Evolutionary conservation across 768 basidiomycete species (phyloP).

Genomic region (Mrakia blollopis): DNA sequence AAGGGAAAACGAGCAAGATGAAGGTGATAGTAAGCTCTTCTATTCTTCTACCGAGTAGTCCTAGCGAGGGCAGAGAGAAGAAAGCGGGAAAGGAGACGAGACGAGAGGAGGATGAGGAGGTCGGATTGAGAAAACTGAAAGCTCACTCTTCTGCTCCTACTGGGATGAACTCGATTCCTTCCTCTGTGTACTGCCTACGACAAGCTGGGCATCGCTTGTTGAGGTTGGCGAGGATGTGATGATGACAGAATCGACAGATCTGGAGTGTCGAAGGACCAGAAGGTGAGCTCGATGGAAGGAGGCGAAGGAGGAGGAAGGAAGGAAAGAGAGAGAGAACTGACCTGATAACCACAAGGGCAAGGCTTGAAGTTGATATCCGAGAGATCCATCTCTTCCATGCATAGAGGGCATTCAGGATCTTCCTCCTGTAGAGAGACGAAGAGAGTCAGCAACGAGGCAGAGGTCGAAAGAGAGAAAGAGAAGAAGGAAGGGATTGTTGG

Average conservation of each 20-base stretch:
- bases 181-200: constrained; percentile 84
- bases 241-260: constrained; percentile 99
- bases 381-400: constrained; percentile 97
- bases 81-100: constrained; percentile 27
- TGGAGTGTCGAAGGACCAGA: constrained; percentile 42
- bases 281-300: background rate
- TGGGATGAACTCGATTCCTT: constrained; percentile 89
- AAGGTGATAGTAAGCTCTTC: background rate
- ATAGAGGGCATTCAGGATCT: constrained; percentile 85
- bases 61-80: constrained; percentile 11
- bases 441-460: background rate
- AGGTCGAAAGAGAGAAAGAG: background rate
- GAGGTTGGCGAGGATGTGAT: constrained; percentile 93
- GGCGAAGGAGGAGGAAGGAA: background rate
- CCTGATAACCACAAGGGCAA: constrained; percentile 98
- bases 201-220: constrained; percentile 97
- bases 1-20: background rate
- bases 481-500: background rate
- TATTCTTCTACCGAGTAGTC: too few species aligned
- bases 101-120: constrained; percentile 2
- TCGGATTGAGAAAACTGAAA: constrained; percentile 3
- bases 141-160: constrained; percentile 92
- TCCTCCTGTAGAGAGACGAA: constrained; percentile 75
- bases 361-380: constrained; percentile 99
- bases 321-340: constrained; percentile 38